Evolutionary conservation across 352 stramenopile genomes (phyloP).

Genomic region (Discostella stelligera): DNA sequence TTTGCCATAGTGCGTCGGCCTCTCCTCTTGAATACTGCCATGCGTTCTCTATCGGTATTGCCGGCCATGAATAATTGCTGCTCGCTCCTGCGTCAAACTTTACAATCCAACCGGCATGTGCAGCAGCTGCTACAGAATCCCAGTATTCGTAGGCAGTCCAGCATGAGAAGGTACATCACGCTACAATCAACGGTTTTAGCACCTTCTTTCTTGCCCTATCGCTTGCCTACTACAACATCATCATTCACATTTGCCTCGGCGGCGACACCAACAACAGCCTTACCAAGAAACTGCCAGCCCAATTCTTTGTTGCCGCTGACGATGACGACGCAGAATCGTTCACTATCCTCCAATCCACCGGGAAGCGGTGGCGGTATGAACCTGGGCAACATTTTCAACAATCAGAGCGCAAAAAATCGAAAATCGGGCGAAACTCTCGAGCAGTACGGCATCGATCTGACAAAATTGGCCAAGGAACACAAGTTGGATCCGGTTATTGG

Average conservation of each 20-base stretch:
- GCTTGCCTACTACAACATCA: not conserved
- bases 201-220: not conserved
- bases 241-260: not conserved
- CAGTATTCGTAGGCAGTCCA: no score
- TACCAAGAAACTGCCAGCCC: no score
- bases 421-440: slow-evolving; percentile 82
- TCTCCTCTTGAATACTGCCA: slow-evolving; percentile 1
- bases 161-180: not conserved
- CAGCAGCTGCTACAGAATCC: not conserved
- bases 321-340: slow-evolving; percentile 1
- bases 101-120: no score
- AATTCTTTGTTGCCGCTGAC: not conserved
- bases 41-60: slow-evolving; percentile 33
- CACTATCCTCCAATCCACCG: slow-evolving; percentile 22
- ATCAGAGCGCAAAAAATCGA: slow-evolving; percentile 12
- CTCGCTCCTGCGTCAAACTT: not conserved
- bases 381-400: slow-evolving; percentile 43
- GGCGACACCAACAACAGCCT: slow-evolving; percentile 1
- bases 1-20: not conserved
- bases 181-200: not conserved
- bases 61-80: slow-evolving; percentile 19
- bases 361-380: slow-evolving; percentile 23
- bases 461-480: slow-evolving; percentile 86
- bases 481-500: slow-evolving; percentile 95
- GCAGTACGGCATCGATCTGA: slow-evolving; percentile 95